Evolutionary conservation across 2,329 filamentous ascomycete species (phyloP), one percentile per base, ranked within the genome.

Genomic region (Pseudomassariella vexata): DNA sequence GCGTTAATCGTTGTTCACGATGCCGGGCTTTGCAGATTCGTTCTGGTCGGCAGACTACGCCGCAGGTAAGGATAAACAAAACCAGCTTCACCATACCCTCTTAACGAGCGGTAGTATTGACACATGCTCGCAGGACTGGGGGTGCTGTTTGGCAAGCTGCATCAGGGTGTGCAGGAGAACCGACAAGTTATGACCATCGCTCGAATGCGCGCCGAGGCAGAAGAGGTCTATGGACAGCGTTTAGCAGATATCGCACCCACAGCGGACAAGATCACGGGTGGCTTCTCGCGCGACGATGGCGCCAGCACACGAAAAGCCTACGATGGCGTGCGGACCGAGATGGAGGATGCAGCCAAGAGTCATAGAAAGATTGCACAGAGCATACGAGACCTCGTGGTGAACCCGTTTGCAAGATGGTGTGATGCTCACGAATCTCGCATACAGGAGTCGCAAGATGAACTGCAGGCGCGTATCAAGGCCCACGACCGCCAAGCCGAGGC

Each of bases 11-110:
- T n/a, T n/a, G 16, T 21, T 17, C 25, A 34, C 24, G 57, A 90
- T 90, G 85, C 83, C 85, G 48, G 78, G 85, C 51, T 96, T 98
- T 64, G 81, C 88, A 48, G 87, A 90, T 65, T 95, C 89, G 30
- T 96, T 98, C 67, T 98, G 92, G 92, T 95, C 92, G 41, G 78
- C 79, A 57, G 92, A 98, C 73, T 96, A 96, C 72, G 90, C 90
- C 57, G 88, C 85, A 70, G 89, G 84, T 85, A 66, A 58, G 73
- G 53, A 38, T 23, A 33, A 28, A 17, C 14, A 15, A 23, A 30
- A 24, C 9, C 21, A 25, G 9, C 10, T 9, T 16, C 16, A 22
- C n/a, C n/a, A n/a, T 10, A 10, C n/a, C 17, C 26, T 14, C 12
- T 14, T 17, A 4, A 9, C 16, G 12, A 19, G 19, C 19, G 19